Conservation (phyloP, 768 basidiomycete species). For the Leccinellum luteum region DNA sequence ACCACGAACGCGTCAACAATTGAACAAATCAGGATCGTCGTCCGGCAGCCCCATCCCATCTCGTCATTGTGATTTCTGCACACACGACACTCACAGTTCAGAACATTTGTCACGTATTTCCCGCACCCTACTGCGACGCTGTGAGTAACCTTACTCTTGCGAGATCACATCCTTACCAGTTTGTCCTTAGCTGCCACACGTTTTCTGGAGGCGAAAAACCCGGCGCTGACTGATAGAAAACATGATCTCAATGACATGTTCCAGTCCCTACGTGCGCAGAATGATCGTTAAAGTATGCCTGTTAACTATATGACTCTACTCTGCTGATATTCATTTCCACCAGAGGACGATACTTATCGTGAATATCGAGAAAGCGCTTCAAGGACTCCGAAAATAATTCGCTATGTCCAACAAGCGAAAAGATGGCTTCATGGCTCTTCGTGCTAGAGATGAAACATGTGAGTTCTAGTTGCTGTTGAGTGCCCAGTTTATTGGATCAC, state of each 20-base stretch:
- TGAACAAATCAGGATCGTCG: background rate
- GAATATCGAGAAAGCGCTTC: background rate
- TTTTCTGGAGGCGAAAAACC: background rate
- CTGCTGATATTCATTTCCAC: background rate
- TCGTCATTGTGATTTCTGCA: background rate
- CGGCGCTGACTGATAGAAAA: background rate
- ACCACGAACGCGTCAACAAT: background rate
- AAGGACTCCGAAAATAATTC: background rate
- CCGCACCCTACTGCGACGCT: background rate
- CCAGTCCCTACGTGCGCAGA: background rate
- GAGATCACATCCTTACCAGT: background rate
- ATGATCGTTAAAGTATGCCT: background rate
- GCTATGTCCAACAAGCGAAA: background rate
- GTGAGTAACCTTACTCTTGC: background rate
- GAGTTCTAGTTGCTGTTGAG: background rate
- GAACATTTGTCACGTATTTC: background rate
- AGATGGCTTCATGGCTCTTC: no score
- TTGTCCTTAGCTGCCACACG: background rate
- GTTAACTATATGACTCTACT: background rate
- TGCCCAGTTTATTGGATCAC: background rate
- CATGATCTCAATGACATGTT: background rate
- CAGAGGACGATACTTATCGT: background rate
- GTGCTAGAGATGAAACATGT: no score
- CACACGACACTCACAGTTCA: background rate
- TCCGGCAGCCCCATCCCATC: background rate